Evolutionary conservation across 345 rosid genomes (phyloP).

Genomic region (Alliaria petiolata): DNA sequence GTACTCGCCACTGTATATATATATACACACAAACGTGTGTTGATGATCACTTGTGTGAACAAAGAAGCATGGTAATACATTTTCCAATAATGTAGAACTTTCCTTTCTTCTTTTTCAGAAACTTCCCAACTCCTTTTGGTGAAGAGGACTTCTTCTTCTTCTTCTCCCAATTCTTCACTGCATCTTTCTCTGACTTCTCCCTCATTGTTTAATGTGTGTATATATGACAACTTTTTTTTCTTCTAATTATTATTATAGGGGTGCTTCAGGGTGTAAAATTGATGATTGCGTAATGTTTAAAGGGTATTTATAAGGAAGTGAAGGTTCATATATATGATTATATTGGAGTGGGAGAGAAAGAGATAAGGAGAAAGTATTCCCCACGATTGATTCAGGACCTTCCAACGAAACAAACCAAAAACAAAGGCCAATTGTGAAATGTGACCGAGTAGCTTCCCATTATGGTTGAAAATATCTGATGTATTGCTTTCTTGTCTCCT

Average conservation of each 20-base stretch:
- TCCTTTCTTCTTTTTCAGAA: constrained; percentile 28
- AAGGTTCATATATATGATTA: background rate
- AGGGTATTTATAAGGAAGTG: background rate
- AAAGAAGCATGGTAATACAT: constrained; percentile 36
- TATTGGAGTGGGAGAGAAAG: constrained; percentile 3
- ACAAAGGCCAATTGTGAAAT: constrained; percentile 21
- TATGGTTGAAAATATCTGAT: constrained; percentile 24
- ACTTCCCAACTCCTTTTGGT: constrained; percentile 25
- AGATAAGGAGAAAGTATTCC: constrained; percentile 20
- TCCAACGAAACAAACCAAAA: constrained; percentile 26
- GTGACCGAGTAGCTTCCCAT: constrained; percentile 27
- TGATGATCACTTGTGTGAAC: constrained; percentile 25
- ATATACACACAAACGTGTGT: background rate
- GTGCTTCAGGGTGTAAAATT: background rate
- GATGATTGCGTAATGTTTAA: constrained; percentile 12
- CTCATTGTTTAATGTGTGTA: background rate
- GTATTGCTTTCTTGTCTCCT: constrained; percentile 29
- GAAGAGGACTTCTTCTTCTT: constrained; percentile 11
- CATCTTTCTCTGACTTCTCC: constrained; percentile 13
- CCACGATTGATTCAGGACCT: constrained; percentile 23
- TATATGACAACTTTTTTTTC: too few species aligned
- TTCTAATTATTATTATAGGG: too few species aligned
- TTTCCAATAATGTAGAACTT: constrained; percentile 31
- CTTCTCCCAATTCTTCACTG: constrained; percentile 15
- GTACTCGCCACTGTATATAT: too few species aligned